Evolutionary conservation across 164 flowering plant genomes (phyloP).

Genomic region (Umbellularia californica): DNA sequence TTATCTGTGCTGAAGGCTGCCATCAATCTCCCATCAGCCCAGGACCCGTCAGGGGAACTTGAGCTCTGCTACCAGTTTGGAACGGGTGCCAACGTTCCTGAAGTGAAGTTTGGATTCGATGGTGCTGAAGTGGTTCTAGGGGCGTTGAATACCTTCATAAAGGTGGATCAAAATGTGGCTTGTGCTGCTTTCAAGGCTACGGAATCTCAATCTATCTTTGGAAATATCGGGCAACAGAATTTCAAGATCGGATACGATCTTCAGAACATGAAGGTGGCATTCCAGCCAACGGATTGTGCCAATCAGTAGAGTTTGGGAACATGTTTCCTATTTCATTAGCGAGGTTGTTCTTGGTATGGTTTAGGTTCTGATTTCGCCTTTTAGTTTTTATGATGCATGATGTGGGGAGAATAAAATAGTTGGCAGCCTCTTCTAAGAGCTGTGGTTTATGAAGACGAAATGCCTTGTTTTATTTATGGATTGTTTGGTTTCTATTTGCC

Average conservation of each 20-base stretch:
- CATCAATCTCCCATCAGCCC: background rate
- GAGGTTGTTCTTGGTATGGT: too few species aligned
- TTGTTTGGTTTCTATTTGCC: too few species aligned
- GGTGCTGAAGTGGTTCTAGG: constrained; percentile 30
- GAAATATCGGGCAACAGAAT: constrained; percentile 29
- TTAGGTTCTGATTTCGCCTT: too few species aligned
- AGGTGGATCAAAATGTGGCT: background rate
- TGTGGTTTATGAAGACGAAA: too few species aligned
- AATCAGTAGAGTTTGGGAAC: constrained; percentile 6
- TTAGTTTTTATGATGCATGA: too few species aligned
- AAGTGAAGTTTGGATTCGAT: constrained; percentile 23
- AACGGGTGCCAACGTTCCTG: constrained; percentile 8
- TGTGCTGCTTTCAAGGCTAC: constrained; percentile 21
- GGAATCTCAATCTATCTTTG: constrained; percentile 11
- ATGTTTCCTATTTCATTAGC: too few species aligned
- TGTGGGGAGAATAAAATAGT: too few species aligned
- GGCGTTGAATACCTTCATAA: constrained; percentile 20
- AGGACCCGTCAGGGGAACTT: background rate
- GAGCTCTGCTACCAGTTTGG: constrained; percentile 18
- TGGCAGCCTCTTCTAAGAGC: too few species aligned
- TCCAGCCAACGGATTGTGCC: constrained; percentile 25
- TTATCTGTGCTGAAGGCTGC: constrained; percentile 9
- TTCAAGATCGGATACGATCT: constrained; percentile 27
- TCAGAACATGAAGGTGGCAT: constrained; percentile 22
- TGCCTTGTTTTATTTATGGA: too few species aligned